phyloP scores from a whole-genome alignment of 2,329 filamentous ascomycete genomes.

The Thelonectria rubi region DNA sequence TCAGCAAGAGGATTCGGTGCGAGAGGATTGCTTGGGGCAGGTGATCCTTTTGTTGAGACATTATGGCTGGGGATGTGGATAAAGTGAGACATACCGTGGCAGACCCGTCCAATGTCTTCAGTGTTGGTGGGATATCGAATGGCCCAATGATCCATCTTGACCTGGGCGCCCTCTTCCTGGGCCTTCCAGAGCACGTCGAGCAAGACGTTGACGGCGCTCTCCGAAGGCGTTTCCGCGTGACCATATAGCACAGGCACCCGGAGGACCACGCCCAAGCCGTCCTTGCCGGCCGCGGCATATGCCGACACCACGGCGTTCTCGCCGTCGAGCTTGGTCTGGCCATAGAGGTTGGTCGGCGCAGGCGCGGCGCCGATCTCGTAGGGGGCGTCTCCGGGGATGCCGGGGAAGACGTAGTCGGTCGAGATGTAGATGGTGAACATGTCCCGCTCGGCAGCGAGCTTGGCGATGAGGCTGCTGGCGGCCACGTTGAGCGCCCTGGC shows the following conservation, averaged over 20 bases:
- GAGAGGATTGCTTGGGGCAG: neutral
- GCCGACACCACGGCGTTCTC: conserved; percentile 72
- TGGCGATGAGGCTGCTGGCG: conserved; percentile 73
- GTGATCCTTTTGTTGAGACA: conserved; percentile 15
- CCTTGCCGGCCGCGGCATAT: conserved; percentile 58
- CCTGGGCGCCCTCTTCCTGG: conserved; percentile 67
- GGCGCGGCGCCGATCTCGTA: conserved; percentile 74
- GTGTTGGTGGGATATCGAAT: conserved; percentile 89
- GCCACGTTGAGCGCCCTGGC: conserved; percentile 79
- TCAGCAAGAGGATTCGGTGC: neutral
- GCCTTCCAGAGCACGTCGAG: conserved; percentile 80
- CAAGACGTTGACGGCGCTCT: conserved; percentile 85
- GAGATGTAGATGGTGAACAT: conserved; percentile 80
- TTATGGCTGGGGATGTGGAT: conserved; percentile 7
- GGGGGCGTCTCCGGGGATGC: conserved; percentile 80
- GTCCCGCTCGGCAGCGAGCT: conserved; percentile 68
- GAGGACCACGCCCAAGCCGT: conserved; percentile 72
- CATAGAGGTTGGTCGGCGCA: conserved; percentile 79
- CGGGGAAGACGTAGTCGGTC: conserved; percentile 83
- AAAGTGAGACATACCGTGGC: conserved; percentile 61
- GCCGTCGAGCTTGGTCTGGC: conserved; percentile 68
- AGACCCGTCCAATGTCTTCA: conserved; percentile 83
- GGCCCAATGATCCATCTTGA: conserved; percentile 89
- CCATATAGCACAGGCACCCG: conserved; percentile 89
- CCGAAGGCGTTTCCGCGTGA: conserved; percentile 71